These are phyloP conservation scores for Epicoccum nigrum DNA, from an alignment of 2,329 filamentous ascomycete species.

Conservation along the genomic window DNA sequence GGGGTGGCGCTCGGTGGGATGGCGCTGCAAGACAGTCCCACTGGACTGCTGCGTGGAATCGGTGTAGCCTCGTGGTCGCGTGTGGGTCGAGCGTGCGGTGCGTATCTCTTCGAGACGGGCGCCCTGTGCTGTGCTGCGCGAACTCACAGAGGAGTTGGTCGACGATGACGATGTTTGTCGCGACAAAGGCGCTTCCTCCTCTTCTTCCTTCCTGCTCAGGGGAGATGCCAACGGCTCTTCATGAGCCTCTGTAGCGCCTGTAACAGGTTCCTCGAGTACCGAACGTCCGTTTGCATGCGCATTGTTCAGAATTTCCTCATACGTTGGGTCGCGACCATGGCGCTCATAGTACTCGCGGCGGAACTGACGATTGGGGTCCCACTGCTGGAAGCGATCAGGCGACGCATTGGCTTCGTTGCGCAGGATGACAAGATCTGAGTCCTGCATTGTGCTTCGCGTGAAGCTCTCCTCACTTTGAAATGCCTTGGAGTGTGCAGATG, in stretches of 20 bases:
- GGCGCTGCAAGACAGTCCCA: conserved; percentile 32
- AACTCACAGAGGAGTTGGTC: conserved; percentile 26
- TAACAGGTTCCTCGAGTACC: background rate
- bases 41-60: conserved; percentile 26
- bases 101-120: conserved; percentile 38
- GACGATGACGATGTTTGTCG: conserved; percentile 32
- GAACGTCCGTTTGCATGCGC: conserved; percentile 15
- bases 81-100: conserved; percentile 29
- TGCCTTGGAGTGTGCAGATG: background rate
- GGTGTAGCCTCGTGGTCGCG: conserved; percentile 26
- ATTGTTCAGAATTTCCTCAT: conserved; percentile 16
- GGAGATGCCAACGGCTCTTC: conserved; percentile 14
- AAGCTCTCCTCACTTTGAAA: background rate
- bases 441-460: conserved; percentile 29
- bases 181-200: conserved; percentile 33
- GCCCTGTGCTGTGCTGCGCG: conserved; percentile 18
- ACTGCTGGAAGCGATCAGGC: conserved; percentile 33
- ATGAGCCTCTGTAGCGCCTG: background rate
- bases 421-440: conserved; percentile 39
- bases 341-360: conserved; percentile 30
- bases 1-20: conserved; percentile 65
- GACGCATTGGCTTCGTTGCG: conserved; percentile 38
- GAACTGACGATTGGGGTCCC: conserved; percentile 39
- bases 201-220: conserved; percentile 10
- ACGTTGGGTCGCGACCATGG: conserved; percentile 27